Percentiles rank a stretch among this genome's conserved stretches.
Conservation (phyloP, 768 basidiomycete species). For the Suillus variegatus region DNA sequence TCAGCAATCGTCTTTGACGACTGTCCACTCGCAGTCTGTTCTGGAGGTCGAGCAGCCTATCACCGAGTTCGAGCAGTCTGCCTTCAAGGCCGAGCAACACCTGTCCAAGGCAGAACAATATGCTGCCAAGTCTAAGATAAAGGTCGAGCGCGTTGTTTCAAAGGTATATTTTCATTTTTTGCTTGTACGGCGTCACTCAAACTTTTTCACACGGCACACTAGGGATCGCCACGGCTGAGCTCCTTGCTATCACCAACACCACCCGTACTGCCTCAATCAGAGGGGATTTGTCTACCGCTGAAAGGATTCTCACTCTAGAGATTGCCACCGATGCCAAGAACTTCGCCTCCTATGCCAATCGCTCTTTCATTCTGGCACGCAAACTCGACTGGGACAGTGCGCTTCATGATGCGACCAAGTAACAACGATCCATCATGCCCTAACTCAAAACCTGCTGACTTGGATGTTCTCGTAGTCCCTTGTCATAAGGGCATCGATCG, state of each 20-base stretch:
- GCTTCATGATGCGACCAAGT: not conserved
- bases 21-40: too few relatives aligned
- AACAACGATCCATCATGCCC: not conserved
- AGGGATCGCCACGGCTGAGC: not conserved
- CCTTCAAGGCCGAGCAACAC: too few relatives aligned
- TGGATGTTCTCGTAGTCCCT: not conserved
- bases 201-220: not conserved
- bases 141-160: not conserved
- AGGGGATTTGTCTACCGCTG: not conserved
- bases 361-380: not conserved
- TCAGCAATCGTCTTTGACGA: too few relatives aligned
- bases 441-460: not conserved
- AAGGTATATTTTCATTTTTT: not conserved
- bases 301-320: not conserved
- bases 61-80: too few relatives aligned
- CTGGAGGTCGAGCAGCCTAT: too few relatives aligned
- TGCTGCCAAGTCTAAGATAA: not conserved
- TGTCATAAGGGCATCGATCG: not conserved
- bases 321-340: not conserved
- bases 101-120: too few relatives aligned
- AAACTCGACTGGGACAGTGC: not conserved
- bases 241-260: not conserved
- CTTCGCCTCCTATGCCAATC: not conserved
- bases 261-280: not conserved
- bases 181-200: not conserved